Conservation (phyloP, 495 filamentous ascomycete species). For the Aspergillus carlsbadensis region DNA sequence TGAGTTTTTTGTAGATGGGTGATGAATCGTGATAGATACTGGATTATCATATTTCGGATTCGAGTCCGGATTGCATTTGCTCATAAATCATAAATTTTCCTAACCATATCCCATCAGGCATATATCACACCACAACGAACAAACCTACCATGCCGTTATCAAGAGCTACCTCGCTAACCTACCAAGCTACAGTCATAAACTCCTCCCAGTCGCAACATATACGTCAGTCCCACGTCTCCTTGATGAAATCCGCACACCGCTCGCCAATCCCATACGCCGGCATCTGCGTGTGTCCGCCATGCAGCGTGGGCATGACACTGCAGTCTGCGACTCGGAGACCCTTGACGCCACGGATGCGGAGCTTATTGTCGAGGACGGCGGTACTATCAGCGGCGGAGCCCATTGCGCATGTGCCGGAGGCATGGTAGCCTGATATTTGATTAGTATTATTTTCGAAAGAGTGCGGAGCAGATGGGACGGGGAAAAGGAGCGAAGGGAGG, state of each 20-base stretch:
- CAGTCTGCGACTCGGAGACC: conserved; percentile 57
- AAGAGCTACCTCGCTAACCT: too few species aligned
- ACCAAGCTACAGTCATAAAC: too few species aligned
- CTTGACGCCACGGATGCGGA: conserved; percentile 51
- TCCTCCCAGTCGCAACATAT: too few species aligned
- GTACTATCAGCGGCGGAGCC: conserved; percentile 43
- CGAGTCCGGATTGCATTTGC: too few species aligned
- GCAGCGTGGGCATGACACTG: conserved; percentile 54
- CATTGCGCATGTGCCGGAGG: conserved; percentile 54
- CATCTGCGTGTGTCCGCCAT: conserved; percentile 58
- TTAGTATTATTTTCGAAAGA: conserved; percentile 9
- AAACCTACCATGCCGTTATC: too few species aligned
- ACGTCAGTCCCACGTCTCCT: conserved; percentile 39
- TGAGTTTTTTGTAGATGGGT: too few species aligned
- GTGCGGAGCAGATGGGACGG: neutral
- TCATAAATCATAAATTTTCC: too few species aligned
- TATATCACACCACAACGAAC: too few species aligned
- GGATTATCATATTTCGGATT: too few species aligned
- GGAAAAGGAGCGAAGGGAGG: neutral
- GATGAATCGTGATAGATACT: too few species aligned
- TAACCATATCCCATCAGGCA: too few species aligned
- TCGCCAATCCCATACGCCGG: conserved; percentile 60
- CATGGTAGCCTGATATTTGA: conserved; percentile 43
- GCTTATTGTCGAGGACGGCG: conserved; percentile 55
- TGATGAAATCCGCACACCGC: conserved; percentile 58